Evolutionary conservation across 495 filamentous ascomycete species (phyloP), one percentile per base, ranked within the genome.

Genomic region (Lindgomyces ingoldianus): DNA sequence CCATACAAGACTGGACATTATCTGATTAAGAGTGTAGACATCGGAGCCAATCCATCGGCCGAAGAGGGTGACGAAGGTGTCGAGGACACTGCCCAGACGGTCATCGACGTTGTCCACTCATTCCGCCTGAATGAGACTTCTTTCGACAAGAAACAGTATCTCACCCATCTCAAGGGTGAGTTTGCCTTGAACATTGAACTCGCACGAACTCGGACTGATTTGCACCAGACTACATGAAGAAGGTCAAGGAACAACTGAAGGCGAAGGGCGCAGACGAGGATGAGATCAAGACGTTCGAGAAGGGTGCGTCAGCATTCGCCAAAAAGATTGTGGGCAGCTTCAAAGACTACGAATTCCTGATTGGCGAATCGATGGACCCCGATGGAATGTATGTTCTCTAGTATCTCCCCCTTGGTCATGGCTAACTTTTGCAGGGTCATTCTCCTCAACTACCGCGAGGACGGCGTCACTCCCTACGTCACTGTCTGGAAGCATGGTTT

Each of bases 401-500:
- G 11, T 25, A 14, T 26, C 44, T 24, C 60, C 3, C 27, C 22
- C 10, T 26, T 70, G 46, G 24, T 16, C 49, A 57, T 24, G 11
- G 2, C 22, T 61, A 30, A 76, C 30, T 39, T 50, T 51, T 26
- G 24, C 64, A 96, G 91, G 91, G 83, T 96, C 72, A 82, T 94
- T 59, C 91, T 97, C 57, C 87, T 97, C 74, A 93, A 98, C 81
- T 98, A 96, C 83, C 91, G 93, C 72, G 93, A 95, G 74, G 95
- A 98, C 70, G 94, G 94, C 76, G 77, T 88, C 63, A 98, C 93
- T 26, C 94, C 94, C 36, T 98, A 81, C 72, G 82, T 96, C 57
- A 87, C 84, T 62, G 80, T 96, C 81, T 98, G 94, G 95, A 97
- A 96, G 85, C 88, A 97, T 77, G 95, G 94, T 69, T 81, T 98